These are phyloP conservation scores for Neofusicoccum ribis DNA, from an alignment of 2,329 filamentous ascomycete genomes.

Conservation along the genomic window DNA sequence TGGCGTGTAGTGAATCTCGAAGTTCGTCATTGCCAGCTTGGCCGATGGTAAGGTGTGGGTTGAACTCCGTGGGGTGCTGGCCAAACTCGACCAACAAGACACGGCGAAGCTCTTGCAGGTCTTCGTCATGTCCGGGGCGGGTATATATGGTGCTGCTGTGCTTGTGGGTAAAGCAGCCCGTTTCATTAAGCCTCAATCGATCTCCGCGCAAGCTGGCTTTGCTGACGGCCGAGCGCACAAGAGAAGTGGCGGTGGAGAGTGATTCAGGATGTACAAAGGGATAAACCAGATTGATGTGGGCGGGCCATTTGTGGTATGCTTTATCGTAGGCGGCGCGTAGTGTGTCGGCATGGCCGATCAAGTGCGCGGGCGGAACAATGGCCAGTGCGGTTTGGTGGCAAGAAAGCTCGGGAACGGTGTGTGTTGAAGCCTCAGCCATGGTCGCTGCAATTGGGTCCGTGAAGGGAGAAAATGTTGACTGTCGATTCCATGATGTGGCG, in stretches of 20 bases:
- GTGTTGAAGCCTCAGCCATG: neutral
- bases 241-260: slow-evolving; percentile 47
- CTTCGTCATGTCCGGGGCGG: slow-evolving; percentile 19
- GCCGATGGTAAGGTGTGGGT: slow-evolving; percentile 61
- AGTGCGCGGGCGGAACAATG: slow-evolving; percentile 54
- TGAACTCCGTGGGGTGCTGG: slow-evolving; percentile 35
- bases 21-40: slow-evolving; percentile 53
- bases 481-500: neutral
- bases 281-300: slow-evolving; percentile 67
- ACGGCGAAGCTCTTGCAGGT: slow-evolving; percentile 4
- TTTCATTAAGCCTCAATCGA: slow-evolving; percentile 37
- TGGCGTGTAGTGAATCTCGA: slow-evolving; percentile 55
- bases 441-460: too few relatives aligned
- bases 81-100: slow-evolving; percentile 32
- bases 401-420: slow-evolving; percentile 22
- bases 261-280: slow-evolving; percentile 58
- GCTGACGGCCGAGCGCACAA: slow-evolving; percentile 40
- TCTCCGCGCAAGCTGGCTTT: slow-evolving; percentile 1
- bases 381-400: slow-evolving; percentile 63
- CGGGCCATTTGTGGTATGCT: slow-evolving; percentile 62
- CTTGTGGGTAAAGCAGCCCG: slow-evolving; percentile 52
- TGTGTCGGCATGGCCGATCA: slow-evolving; percentile 53
- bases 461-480: neutral
- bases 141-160: slow-evolving; percentile 48
- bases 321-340: slow-evolving; percentile 65